Base-by-base conservation (phyloP, 495 filamentous ascomycete species). In the Cercophora newfieldiana region DNA sequence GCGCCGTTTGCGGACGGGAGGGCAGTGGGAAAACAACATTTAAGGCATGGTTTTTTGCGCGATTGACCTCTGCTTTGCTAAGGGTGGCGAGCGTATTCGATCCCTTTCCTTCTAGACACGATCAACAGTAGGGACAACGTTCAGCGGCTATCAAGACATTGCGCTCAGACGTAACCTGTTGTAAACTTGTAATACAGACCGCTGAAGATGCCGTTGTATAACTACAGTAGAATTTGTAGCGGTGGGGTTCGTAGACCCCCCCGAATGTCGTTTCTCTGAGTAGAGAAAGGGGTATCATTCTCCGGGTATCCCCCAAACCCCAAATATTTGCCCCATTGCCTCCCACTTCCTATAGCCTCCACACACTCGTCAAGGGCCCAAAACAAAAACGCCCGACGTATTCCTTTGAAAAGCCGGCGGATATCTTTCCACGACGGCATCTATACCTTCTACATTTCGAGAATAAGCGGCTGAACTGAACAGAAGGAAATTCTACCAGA, bases 211-310 rank as follows among this genome's bases (percentile, higher is more conserved):
- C 18, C 37, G 37, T 16, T 44, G 3, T 44, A 44, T 44, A 14
- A 16, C 10, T 14, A 12, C 30, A 33, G 12, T 4, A 33, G 4
- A 4, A 33, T 4, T 44, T 16, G 37, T 8, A 5, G 18, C 12
- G 37, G 37, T 44, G 2, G 2, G 12, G 10, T 44, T 14, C 2
- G 37, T 44, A 53, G 37, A 2, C 12, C 18, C 12, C 24, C 50
- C 2, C 2, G 48, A 7, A 16, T 51, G 5, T 6, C 18, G 21
- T 56, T 48, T 51, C 18, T 51, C 50, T 53, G 16, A 7, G 6
- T 53, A 53, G 25, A 58, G 28, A 60, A 62, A 61, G 48, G 64
- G 64, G 64, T 66, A 66, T 66, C 60, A 66, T 63, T n/a, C 14
- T 30, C 54, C 22, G 16, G 5, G 19, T 5, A 7, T 24, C 57